Conservation (phyloP, 371 early-diverging fungal species). For the Umbelopsis sp. region DNA sequence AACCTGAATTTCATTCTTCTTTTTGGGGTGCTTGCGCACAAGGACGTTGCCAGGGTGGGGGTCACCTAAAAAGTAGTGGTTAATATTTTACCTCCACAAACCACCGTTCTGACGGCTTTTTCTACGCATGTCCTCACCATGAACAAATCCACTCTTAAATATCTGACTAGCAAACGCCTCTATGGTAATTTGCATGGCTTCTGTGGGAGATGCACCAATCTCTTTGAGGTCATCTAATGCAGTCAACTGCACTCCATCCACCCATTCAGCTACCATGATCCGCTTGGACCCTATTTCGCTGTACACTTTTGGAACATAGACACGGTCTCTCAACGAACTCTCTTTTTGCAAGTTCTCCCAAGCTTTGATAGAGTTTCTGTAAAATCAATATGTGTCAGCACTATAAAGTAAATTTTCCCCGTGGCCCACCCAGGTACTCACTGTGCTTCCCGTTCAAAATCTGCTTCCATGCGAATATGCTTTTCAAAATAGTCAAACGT, state of each 20-base stretch:
- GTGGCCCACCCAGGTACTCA: conserved; percentile 20
- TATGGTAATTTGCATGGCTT: conserved; percentile 77
- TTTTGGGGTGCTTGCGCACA: conserved; percentile 70
- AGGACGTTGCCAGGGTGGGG: conserved; percentile 91
- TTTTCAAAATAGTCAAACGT: conserved; percentile 74
- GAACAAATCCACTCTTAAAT: conserved; percentile 87
- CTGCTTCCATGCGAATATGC: conserved; percentile 85
- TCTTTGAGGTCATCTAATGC: conserved; percentile 49
- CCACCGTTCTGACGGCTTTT: too few species aligned
- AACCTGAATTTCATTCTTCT: conserved; percentile 50
- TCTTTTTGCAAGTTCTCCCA: conserved; percentile 60
- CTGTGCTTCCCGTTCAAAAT: conserved; percentile 75
- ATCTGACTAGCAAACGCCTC: conserved; percentile 90
- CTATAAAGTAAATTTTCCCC: too few species aligned
- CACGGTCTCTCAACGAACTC: conserved; percentile 47
- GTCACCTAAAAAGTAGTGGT: conserved; percentile 46
- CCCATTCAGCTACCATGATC: conserved; percentile 89
- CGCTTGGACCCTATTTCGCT: conserved; percentile 73
- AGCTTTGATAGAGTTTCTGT: conserved; percentile 73
- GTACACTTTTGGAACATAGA: conserved; percentile 82
- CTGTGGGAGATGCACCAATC: conserved; percentile 42
- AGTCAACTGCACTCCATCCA: conserved; percentile 73
- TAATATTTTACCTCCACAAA: too few species aligned
- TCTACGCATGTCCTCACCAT: too few species aligned
- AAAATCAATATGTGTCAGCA: not conserved